Percentiles rank a stretch among this genome's conserved stretches.
phyloP scores from a whole-genome alignment of 108 stramenopile genomes.

The Mayamaea pseudoterrestris region DNA sequence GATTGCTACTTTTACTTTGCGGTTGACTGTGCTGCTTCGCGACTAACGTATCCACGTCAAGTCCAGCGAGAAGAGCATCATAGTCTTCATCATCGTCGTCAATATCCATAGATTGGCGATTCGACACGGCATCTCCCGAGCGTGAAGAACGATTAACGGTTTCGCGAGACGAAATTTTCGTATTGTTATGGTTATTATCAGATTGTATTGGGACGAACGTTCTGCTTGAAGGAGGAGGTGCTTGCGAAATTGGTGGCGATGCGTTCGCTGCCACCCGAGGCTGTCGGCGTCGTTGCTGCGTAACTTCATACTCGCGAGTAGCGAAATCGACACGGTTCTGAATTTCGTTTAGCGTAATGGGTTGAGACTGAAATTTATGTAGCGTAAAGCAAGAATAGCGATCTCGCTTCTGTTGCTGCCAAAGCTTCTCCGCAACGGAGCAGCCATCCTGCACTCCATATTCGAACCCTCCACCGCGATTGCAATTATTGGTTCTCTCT shows the following conservation, averaged over 20 bases:
- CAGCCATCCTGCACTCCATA: slow-evolving; percentile 16
- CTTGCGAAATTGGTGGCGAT: slow-evolving; percentile 15
- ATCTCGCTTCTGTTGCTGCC: slow-evolving; percentile 7
- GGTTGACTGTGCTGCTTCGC: slow-evolving; percentile 6
- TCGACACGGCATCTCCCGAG: not conserved
- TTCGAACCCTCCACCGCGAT: slow-evolving; percentile 13
- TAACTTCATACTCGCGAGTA: not conserved
- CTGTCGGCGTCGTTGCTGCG: slow-evolving; percentile 1
- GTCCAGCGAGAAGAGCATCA: slow-evolving; percentile 24
- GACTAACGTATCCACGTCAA: slow-evolving; percentile 39
- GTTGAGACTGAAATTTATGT: not conserved
- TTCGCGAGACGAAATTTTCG: not conserved
- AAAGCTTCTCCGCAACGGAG: slow-evolving; percentile 7
- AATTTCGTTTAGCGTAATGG: not conserved
- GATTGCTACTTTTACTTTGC: not conserved
- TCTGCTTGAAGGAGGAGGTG: slow-evolving; percentile 9
- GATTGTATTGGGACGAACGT: not conserved
- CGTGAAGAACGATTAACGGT: not conserved
- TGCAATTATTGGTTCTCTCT: too few relatives aligned
- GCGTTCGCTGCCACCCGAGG: not conserved
- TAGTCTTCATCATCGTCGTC: slow-evolving; percentile 16
- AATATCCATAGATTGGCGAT: not conserved
- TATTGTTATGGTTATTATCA: not conserved
- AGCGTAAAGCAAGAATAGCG: slow-evolving; percentile 1
- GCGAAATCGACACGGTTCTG: not conserved